Percentiles rank a stretch among this genome's conserved stretches.
Conservation (phyloP, 1,284 basidiomycete species). For the Vanrija sp. region DNA sequence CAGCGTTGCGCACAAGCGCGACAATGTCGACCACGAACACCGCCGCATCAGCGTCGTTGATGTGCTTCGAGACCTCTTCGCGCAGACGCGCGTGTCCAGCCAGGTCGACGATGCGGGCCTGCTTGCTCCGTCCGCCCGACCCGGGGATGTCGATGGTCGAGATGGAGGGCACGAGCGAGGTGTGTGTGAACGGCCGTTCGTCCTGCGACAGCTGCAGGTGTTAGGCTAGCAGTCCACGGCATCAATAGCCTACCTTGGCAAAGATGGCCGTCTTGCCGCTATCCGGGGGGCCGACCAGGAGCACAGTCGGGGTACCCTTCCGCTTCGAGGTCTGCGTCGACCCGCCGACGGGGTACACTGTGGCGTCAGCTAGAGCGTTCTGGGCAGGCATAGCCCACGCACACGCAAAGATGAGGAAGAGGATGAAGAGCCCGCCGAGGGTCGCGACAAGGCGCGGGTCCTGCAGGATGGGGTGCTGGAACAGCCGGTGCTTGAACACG, state of each 20-base stretch:
- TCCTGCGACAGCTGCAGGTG: slow-evolving; percentile 34
- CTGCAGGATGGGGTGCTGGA: slow-evolving; percentile 3
- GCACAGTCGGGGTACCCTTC: slow-evolving; percentile 29
- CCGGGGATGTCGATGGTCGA: slow-evolving; percentile 30
- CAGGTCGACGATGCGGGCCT: slow-evolving; percentile 38
- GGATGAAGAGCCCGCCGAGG: slow-evolving; percentile 23
- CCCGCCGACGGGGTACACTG: slow-evolving; percentile 2
- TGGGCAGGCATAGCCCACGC: slow-evolving; percentile 3
- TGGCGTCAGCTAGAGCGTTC: background rate
- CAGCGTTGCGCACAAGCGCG: slow-evolving; percentile 36
- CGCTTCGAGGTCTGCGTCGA: slow-evolving; percentile 10
- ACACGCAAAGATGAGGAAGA: slow-evolving; percentile 27
- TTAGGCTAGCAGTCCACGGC: background rate
- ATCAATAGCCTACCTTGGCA: slow-evolving; percentile 28
- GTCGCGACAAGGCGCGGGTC: slow-evolving; percentile 32
- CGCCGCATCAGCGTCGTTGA: slow-evolving; percentile 29
- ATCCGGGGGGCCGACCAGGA: slow-evolving; percentile 42
- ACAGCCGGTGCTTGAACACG: background rate
- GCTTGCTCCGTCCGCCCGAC: slow-evolving; percentile 17
- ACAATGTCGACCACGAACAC: slow-evolving; percentile 47
- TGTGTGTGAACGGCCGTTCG: slow-evolving; percentile 37
- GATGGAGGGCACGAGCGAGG: slow-evolving; percentile 33
- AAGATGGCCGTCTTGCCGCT: slow-evolving; percentile 45
- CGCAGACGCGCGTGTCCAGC: slow-evolving; percentile 47
- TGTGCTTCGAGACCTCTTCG: slow-evolving; percentile 34